Conservation (phyloP, 2,329 filamentous ascomycete genomes). For the Tolypocladium album region DNA sequence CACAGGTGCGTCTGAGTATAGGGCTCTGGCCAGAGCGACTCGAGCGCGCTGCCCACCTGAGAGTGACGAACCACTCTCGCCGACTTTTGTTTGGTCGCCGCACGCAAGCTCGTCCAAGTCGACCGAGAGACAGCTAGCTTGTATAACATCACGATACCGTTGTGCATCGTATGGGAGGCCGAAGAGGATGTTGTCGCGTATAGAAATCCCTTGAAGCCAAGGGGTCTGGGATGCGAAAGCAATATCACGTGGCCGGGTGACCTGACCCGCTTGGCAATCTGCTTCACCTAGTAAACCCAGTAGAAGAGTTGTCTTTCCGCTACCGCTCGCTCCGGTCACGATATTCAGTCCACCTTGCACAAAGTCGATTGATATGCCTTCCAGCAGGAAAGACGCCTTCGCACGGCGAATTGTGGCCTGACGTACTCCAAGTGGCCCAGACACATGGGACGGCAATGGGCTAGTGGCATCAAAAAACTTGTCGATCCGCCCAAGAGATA, state of each 20-base stretch:
- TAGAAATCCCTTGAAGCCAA: neutral
- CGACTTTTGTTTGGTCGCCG: neutral
- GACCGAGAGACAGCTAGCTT: neutral
- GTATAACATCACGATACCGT: neutral
- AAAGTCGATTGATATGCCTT: neutral
- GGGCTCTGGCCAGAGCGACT: neutral
- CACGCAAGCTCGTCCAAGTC: neutral
- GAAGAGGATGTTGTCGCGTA: neutral
- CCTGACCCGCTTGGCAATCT: neutral
- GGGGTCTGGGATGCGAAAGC: neutral
- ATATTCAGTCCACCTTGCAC: neutral
- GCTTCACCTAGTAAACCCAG: neutral
- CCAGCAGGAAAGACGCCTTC: no score
- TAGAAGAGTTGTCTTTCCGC: neutral
- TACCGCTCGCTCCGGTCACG: neutral
- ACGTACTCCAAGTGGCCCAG: neutral
- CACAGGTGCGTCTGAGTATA: neutral
- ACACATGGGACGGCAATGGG: neutral
- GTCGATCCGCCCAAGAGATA: neutral
- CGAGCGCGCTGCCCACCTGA: neutral
- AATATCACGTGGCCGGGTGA: neutral
- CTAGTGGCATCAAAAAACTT: neutral
- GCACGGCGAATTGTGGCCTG: neutral
- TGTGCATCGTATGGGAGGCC: neutral
- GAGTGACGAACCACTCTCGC: neutral